These are phyloP conservation scores for Raddia distichophylla DNA, from an alignment of 176 grass and related monocot species.

Conservation along the genomic window DNA sequence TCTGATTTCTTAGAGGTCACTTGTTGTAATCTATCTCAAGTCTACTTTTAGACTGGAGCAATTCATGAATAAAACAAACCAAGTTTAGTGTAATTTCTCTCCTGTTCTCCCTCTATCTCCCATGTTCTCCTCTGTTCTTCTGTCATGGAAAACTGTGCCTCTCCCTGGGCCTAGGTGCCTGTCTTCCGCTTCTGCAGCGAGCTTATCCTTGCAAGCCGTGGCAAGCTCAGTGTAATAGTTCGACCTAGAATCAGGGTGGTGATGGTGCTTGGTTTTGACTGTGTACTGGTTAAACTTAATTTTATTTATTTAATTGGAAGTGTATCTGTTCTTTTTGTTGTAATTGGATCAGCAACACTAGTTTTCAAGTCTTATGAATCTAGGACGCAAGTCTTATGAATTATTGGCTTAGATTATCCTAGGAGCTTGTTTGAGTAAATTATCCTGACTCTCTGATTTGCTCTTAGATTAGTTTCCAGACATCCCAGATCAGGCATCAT, in stretches of 20 bases:
- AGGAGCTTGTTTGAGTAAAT: slow-evolving; percentile 32
- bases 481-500: slow-evolving; percentile 52
- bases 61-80: too few species aligned
- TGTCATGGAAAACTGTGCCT: too few species aligned
- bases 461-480: slow-evolving; percentile 75
- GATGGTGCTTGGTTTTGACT: background rate
- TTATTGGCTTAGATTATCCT: background rate
- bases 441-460: slow-evolving; percentile 32
- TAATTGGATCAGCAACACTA: slow-evolving; percentile 5
- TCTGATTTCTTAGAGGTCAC: too few species aligned
- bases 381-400: too few species aligned
- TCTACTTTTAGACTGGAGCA: too few species aligned
- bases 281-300: slow-evolving; percentile 6
- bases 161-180: too few species aligned
- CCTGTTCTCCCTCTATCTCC: too few species aligned
- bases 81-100: too few species aligned
- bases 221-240: background rate
- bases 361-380: slow-evolving; percentile 33
- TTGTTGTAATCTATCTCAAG: too few species aligned
- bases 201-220: too few species aligned
- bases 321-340: slow-evolving; percentile 9
- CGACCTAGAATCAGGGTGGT: background rate
- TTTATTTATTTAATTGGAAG: slow-evolving; percentile 24
- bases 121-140: too few species aligned
- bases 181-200: too few species aligned